These are phyloP conservation scores for Cenococcum geophilum DNA, from an alignment of 495 filamentous ascomycete species.

Conservation along the genomic window DNA sequence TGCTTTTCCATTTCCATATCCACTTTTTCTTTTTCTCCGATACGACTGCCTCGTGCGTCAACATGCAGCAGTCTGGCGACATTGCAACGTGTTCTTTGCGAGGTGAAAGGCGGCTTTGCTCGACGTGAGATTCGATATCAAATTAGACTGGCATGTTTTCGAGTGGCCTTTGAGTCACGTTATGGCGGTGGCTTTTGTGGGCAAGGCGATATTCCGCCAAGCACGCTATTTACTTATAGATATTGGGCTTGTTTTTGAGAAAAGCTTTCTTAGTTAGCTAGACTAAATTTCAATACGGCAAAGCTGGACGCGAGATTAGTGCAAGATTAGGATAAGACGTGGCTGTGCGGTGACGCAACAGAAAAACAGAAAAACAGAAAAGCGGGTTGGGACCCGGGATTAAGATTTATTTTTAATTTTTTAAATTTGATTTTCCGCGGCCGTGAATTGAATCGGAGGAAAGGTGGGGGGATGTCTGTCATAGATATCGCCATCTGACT, in stretches of 20 bases:
- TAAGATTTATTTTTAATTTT: no score
- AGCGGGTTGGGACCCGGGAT: no score
- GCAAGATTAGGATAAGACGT: no score
- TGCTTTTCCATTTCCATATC: slow-evolving; percentile 7
- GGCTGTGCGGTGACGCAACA: neutral
- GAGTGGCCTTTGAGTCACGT: neutral
- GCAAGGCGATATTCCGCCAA: neutral
- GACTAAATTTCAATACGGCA: neutral
- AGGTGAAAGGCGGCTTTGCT: neutral
- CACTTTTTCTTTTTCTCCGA: neutral
- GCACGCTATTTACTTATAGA: neutral
- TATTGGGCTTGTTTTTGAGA: slow-evolving; percentile 1
- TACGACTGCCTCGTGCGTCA: neutral
- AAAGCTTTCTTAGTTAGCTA: slow-evolving; percentile 7
- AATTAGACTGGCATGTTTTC: slow-evolving; percentile 5
- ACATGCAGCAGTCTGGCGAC: neutral
- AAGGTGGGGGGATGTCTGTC: neutral
- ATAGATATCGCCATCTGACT: neutral
- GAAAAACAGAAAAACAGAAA: no score
- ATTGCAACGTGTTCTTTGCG: neutral
- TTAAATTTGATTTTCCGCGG: no score
- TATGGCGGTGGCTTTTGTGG: neutral
- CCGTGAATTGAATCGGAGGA: no score
- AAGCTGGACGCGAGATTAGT: neutral
- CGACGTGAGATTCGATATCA: neutral